Evolutionary conservation across 495 filamentous ascomycete genomes (phyloP), one percentile per base, ranked within the genome.

Genomic region (Chlorociboria aeruginascens): DNA sequence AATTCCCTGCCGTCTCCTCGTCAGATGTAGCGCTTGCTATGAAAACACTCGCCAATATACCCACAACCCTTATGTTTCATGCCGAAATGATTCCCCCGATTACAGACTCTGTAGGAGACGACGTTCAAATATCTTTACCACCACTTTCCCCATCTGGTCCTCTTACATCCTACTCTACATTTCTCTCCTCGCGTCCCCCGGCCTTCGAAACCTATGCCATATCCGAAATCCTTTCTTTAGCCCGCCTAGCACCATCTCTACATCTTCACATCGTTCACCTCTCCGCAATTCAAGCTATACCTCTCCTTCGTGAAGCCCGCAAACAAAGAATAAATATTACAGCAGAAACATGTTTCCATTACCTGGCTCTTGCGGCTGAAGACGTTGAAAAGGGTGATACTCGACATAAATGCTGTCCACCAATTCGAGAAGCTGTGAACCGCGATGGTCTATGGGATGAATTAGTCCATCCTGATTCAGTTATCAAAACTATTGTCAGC

Each of bases 261-360:
- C 84, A 81, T 34, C 65, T 98, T 41, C 92, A 98, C 68, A 93
- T 98, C 46, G 92, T 98, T 31, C 92, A 98, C 58, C 76, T 98
- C 30, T 92, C 85, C 0, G 92, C 92, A 9, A 82, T 87, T 46
- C 86, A 95, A 59, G 85, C 85, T n/a, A 92, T 96, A 46, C 88
- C 89, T 0, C 59, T 95, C n/a, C 70, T 98, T 38, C 78, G 81
- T 39, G 74, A 81, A 54, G 92, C 92, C 30, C 80, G 88, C 43
- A 68, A 73, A n/a, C 63, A 69, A 1, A 92, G 92, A 33, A 61
- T 95, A 52, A 88, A 90, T 47, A 85, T 98, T 67, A 95, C 92
- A 2, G 90, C 92, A 25, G 92, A 98, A 63, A 98, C 92, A 8
- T 97, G 92, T 69, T 95, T 93, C 76, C 92, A 98, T 70, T 98